Evolutionary conservation across 768 basidiomycete species (phyloP).

Genomic region (Termitomyces bulborhizus): DNA sequence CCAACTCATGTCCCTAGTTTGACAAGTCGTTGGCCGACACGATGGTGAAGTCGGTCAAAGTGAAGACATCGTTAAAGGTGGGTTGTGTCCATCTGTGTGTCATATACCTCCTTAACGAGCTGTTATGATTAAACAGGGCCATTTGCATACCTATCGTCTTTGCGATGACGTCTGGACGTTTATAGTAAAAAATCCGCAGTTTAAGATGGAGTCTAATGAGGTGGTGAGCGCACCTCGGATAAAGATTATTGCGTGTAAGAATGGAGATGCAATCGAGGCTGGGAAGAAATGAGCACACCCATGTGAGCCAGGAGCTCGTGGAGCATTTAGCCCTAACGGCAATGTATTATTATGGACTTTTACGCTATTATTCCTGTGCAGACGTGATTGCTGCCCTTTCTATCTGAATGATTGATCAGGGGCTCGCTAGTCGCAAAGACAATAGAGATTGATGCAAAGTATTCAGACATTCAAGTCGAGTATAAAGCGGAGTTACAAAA

Average conservation of each 20-base stretch:
- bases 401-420: no score
- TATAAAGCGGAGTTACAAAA: constrained; percentile 17
- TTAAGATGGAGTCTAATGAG: constrained; percentile 95
- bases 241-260: constrained; percentile 99
- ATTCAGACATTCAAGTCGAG: not conserved
- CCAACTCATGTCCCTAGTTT: constrained; percentile 48
- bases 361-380: constrained; percentile 2
- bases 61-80: constrained; percentile 90
- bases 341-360: constrained; percentile 3
- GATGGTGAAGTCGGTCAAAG: constrained; percentile 90
- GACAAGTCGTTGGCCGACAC: constrained; percentile 94
- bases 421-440: not conserved
- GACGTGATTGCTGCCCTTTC: not conserved
- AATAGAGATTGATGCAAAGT: not conserved
- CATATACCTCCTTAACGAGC: not conserved
- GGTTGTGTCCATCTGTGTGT: not conserved
- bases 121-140: constrained; percentile 47
- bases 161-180: constrained; percentile 99
- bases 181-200: constrained; percentile 85
- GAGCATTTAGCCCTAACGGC: not conserved
- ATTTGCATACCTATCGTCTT: constrained; percentile 85
- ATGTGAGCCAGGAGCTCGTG: constrained; percentile 6
- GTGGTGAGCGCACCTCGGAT: constrained; percentile 69
- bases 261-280: constrained; percentile 80
- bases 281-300: constrained; percentile 56